Conservation (phyloP, 2,329 filamentous ascomycete genomes). For the Hymenotorrendiella dingleyae region DNA sequence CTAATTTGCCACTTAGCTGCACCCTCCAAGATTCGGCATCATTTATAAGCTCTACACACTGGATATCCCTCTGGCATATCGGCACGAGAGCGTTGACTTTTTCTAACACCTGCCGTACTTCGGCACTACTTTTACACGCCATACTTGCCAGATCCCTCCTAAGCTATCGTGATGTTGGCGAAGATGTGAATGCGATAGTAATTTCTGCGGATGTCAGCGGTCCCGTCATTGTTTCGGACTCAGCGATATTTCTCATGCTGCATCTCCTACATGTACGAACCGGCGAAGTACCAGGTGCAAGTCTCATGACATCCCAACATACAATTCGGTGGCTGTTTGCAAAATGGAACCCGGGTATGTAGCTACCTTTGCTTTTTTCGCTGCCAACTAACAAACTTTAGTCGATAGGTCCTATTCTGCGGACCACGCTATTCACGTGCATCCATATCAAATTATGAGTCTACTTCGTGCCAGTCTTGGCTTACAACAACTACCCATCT, state of each 20-base stretch:
- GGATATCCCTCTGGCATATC: slow-evolving; percentile 72
- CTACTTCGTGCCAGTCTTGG: slow-evolving; percentile 68
- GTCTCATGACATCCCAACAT: slow-evolving; percentile 60
- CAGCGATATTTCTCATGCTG: slow-evolving; percentile 67
- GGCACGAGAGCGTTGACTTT: slow-evolving; percentile 66
- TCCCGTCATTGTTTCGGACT: slow-evolving; percentile 72
- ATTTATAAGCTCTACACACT: slow-evolving; percentile 40
- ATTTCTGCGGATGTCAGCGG: slow-evolving; percentile 76
- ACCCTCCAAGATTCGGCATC: slow-evolving; percentile 38
- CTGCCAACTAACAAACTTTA: slow-evolving; percentile 29
- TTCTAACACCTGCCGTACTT: slow-evolving; percentile 65
- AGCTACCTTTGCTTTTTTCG: background rate
- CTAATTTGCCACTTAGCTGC: slow-evolving; percentile 36
- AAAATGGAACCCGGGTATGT: slow-evolving; percentile 74
- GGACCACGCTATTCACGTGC: slow-evolving; percentile 56
- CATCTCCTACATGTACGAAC: slow-evolving; percentile 61
- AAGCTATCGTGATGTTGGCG: slow-evolving; percentile 58
- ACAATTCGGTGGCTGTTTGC: slow-evolving; percentile 77
- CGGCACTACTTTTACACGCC: slow-evolving; percentile 61
- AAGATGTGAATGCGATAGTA: slow-evolving; percentile 67
- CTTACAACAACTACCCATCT: slow-evolving; percentile 17
- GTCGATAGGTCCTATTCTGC: slow-evolving; percentile 64
- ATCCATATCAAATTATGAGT: slow-evolving; percentile 59
- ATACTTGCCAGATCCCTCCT: slow-evolving; percentile 64
- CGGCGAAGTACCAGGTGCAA: slow-evolving; percentile 61